phyloP scores from a whole-genome alignment of 2,329 filamentous ascomycete species.

The Exophiala aquamarina region DNA sequence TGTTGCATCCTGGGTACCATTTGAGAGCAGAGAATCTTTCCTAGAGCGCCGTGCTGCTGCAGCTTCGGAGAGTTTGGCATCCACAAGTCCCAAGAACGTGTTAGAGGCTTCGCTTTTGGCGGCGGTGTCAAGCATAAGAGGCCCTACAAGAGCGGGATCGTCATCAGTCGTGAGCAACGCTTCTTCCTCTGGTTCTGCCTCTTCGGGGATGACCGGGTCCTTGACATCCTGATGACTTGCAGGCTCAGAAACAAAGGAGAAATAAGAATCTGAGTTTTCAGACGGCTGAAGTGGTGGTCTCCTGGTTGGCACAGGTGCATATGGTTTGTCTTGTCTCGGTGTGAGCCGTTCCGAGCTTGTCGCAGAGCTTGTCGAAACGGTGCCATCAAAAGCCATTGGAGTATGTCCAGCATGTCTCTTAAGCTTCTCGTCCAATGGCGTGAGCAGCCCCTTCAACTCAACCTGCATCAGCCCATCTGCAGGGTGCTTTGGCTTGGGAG shows the following conservation, averaged over 20 bases:
- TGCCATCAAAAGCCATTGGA: slow-evolving; percentile 43
- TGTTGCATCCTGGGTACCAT: slow-evolving; percentile 27
- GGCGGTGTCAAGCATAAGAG: slow-evolving; percentile 43
- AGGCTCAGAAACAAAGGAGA: slow-evolving; percentile 28
- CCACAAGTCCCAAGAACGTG: slow-evolving; percentile 42
- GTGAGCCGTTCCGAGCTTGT: slow-evolving; percentile 22
- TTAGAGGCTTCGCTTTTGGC: slow-evolving; percentile 37
- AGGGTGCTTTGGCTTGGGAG: slow-evolving; percentile 18
- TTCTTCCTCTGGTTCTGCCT: slow-evolving; percentile 13
- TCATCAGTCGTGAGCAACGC: slow-evolving; percentile 34
- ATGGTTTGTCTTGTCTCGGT: slow-evolving; percentile 34
- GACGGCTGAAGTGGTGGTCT: slow-evolving; percentile 33
- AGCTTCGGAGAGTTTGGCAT: slow-evolving; percentile 44
- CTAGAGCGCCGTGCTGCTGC: slow-evolving; percentile 33
- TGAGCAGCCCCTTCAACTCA: slow-evolving; percentile 28
- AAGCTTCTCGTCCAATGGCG: slow-evolving; percentile 40
- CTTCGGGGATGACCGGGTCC: slow-evolving; percentile 12
- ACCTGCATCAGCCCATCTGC: slow-evolving; percentile 33
- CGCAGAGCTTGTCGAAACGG: slow-evolving; percentile 29
- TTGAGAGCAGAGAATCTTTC: slow-evolving; percentile 14
- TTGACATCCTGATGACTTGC: slow-evolving; percentile 2
- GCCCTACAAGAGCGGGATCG: slow-evolving; percentile 44
- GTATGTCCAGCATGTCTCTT: slow-evolving; percentile 45
- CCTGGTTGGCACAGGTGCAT: slow-evolving; percentile 33
- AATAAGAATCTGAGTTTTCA: slow-evolving; percentile 43